A percentile compares a stretch with the other conserved stretches of the same genome.
phyloP scores from a whole-genome alignment of 441 rosid genomes.

The Erodium trifolium region DNA sequence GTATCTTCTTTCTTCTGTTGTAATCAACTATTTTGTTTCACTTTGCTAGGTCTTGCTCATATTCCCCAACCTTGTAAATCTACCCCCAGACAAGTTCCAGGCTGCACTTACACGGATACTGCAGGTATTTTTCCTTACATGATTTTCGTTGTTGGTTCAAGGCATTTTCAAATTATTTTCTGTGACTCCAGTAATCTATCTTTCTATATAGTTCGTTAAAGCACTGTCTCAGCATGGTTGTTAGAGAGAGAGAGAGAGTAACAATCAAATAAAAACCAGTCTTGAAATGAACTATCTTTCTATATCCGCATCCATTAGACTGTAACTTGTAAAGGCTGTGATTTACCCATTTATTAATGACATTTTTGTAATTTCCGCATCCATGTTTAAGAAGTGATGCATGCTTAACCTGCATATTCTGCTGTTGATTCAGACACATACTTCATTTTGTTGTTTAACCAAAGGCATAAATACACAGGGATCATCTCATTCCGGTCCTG shows the following conservation, averaged over 20 bases:
- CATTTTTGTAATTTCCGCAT: too few species aligned
- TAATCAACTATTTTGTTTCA: not conserved
- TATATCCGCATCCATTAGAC: too few species aligned
- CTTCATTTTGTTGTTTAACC: conserved; percentile 16
- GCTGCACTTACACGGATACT: conserved; percentile 60
- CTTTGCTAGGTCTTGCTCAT: conserved; percentile 53
- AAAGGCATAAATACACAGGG: conserved; percentile 40
- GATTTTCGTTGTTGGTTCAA: not conserved
- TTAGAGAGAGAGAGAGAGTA: not conserved
- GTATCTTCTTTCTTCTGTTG: conserved; percentile 2
- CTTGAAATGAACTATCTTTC: too few species aligned
- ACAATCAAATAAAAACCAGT: too few species aligned
- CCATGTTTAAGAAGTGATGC: not conserved
- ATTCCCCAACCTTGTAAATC: conserved; percentile 76
- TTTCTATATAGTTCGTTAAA: not conserved
- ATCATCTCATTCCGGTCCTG: conserved; percentile 59
- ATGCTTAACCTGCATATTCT: conserved; percentile 3
- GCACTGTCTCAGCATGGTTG: not conserved
- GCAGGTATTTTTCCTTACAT: conserved; percentile 48
- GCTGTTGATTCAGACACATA: conserved; percentile 16
- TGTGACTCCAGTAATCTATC: not conserved
- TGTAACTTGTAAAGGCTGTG: too few species aligned
- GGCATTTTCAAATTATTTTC: not conserved
- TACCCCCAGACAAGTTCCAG: conserved; percentile 78
- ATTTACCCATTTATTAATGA: too few species aligned